phyloP scores from a whole-genome alignment of 257 asterid species.

The Jacaranda copaia region DNA sequence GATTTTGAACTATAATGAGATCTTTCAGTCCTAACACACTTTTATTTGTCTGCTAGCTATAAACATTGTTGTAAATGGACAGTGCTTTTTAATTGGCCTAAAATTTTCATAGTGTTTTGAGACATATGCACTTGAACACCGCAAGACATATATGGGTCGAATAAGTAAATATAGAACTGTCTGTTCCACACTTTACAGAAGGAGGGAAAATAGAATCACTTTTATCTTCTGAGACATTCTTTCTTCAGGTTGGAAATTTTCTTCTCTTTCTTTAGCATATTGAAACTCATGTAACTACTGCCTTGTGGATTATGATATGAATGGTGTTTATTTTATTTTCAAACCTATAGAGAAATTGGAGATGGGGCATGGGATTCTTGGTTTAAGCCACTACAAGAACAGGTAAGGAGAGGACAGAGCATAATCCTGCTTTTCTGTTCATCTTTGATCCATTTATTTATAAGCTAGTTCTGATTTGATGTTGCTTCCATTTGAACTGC shows the following conservation, averaged over 20 bases:
- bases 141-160: too few species aligned
- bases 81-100: too few species aligned
- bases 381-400: conserved; percentile 84
- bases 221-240: background rate
- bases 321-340: conserved; percentile 15
- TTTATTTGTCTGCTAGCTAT: too few species aligned
- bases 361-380: conserved; percentile 95
- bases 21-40: too few species aligned
- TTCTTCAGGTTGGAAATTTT: background rate
- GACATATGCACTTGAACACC: too few species aligned
- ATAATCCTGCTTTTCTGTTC: conserved; percentile 6
- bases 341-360: conserved; percentile 76
- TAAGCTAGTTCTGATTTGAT: conserved; percentile 33
- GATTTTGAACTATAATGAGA: too few species aligned
- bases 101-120: too few species aligned
- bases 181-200: background rate
- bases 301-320: conserved; percentile 11
- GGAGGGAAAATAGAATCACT: background rate
- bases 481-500: conserved; percentile 44
- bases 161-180: too few species aligned
- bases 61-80: too few species aligned
- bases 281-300: background rate
- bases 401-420: conserved; percentile 49
- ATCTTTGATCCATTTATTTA: conserved; percentile 15
- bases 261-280: conserved; percentile 1